Base-by-base conservation (phyloP, 192 early-diverging fungal species). In the Pecoramyces ruminantium region DNA sequence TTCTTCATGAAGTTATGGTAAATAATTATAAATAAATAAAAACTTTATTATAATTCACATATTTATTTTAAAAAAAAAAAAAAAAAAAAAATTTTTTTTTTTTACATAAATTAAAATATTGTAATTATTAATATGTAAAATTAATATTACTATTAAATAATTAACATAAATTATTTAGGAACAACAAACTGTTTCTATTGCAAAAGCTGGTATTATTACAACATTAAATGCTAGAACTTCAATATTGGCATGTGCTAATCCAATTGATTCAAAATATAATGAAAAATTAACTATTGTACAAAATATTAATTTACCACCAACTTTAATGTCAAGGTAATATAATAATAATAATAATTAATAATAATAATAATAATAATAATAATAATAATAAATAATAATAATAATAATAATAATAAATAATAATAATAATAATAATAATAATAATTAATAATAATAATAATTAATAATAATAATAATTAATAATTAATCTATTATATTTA, bases 131-230 rank as follows among this genome's bases (percentile, higher is more conserved):
- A n/a, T n/a, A n/a, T n/a, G n/a, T n/a, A n/a, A n/a, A n/a, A n/a
- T n/a, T n/a, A n/a, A n/a, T n/a, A n/a, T n/a, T n/a, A n/a, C n/a
- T n/a, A n/a, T n/a, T n/a, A n/a, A n/a, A n/a, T n/a, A n/a, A n/a
- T n/a, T n/a, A n/a, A n/a, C n/a, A n/a, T n/a, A n/a, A n/a, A 34
- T 34, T 34, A 34, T 4, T 80, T 78, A 92, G 90, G 96, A 98
- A 88, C 96, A 98, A 88, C 96, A 98, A 89, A 98, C 96, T 0
- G 92, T 99, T 28, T 97, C 95, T 16, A 93, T 99, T 21, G 96
- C 97, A 77, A 99, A 99, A 88, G 97, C 97, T 38, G 97, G 97
- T 29, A 97, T 99, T 83, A 97, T 98, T 83, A 96, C 96, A 8
- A 97, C 96, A 14, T 87, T 99, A 28, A 99, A 99, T 86, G 96